A percentile compares a stretch with the other conserved stretches of the same genome.
Evolutionary conservation across 1,139 yeast genomes (phyloP).

Genomic region (Pichiaceae sp.): DNA sequence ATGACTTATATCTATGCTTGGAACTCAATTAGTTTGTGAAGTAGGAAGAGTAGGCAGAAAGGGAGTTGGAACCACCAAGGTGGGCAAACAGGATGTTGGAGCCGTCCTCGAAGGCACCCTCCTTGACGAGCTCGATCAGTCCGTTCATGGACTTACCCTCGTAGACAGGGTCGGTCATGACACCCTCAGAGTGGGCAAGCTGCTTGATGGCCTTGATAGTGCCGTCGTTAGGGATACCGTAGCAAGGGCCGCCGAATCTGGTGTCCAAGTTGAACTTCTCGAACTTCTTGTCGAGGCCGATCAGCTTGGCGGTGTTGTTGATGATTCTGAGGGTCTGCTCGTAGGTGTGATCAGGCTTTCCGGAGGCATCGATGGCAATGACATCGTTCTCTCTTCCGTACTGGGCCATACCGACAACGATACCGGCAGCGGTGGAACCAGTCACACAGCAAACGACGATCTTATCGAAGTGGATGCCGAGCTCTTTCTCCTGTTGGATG

Average conservation of each 20-base stretch:
- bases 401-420: conserved; percentile 24
- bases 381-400: conserved; percentile 25
- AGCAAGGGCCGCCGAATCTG: conserved; percentile 24
- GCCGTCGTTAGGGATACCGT: conserved; percentile 26
- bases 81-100: conserved; percentile 23
- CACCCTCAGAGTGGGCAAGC: conserved; percentile 25
- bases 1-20: neutral
- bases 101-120: conserved; percentile 20
- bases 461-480: conserved; percentile 24
- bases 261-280: conserved; percentile 21
- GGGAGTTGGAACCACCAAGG: conserved; percentile 25
- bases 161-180: conserved; percentile 26
- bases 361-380: conserved; percentile 27
- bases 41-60: conserved; percentile 21
- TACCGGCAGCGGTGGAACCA: conserved; percentile 26
- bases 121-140: conserved; percentile 19
- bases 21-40: conserved; percentile 5
- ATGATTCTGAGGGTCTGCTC: conserved; percentile 25
- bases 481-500: conserved; percentile 25
- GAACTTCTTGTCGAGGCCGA: conserved; percentile 19
- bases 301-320: conserved; percentile 22
- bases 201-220: conserved; percentile 25
- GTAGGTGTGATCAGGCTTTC: conserved; percentile 24
- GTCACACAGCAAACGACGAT: conserved; percentile 26
- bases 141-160: conserved; percentile 27